Evolutionary conservation across 2,329 filamentous ascomycete genomes (phyloP), one percentile per base, ranked within the genome.

Genomic region (Fusarium equiseti): DNA sequence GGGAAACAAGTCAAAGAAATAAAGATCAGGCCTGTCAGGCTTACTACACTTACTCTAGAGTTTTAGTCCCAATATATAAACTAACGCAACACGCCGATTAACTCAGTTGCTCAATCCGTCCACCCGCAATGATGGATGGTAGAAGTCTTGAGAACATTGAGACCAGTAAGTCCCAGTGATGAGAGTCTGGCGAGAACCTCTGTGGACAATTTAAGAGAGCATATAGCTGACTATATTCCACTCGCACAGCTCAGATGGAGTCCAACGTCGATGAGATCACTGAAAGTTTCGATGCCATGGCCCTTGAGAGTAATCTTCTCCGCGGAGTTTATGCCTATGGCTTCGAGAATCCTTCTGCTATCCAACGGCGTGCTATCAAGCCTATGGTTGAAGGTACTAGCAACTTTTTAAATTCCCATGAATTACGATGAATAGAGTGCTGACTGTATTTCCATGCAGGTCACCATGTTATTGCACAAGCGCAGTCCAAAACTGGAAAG

Each of bases 191-290:
- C 26, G 26, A 48, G 12, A 4, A 29, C 18, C 44, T 10, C 18
- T 15, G 8, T n/a, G 18, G 16, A n/a, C 6, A 46, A 46, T 46
- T 6, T 7, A 2, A 20, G 16, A 48, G 26, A 48, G 8, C 26
- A 48, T 10, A 29, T 16, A 1, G 12, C 16, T 48, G 3, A 48
- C 45, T 31, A 2, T 11, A 20, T 48, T 29, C 3, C 18, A 20
- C 8, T 20, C n/a, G 4, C 82, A 79, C 83, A 97, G 95, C 92
- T 85, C 94, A 97, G 88, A 98, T 98, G 89, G 96, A 99, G 90
- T 97, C 95, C 83, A 99, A 99, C 93, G 98, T 98, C 88, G 95
- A 99, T 90, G 95, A 98, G 90, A 95, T 95, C 80, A 95, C 96
- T 85, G 96, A 99, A 87, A 97, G 94, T 70, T 99, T 99, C 87